Evolutionary conservation across 495 filamentous ascomycete species (phyloP), one percentile per base, ranked within the genome.

Genomic region (Sphaerosporella brunnea): DNA sequence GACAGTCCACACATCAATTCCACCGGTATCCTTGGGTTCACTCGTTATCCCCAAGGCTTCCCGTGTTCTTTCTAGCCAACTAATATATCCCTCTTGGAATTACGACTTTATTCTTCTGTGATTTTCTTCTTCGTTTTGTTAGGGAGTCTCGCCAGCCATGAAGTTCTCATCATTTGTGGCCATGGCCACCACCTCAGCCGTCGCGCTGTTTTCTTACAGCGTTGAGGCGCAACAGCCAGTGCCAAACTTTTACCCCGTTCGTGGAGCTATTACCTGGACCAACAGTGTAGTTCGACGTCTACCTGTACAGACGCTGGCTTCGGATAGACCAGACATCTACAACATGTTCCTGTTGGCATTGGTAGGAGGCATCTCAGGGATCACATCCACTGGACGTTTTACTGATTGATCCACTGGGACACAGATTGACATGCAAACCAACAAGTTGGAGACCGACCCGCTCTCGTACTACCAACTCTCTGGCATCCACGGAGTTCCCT

Each of bases 401-500:
- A 37, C 35, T 37, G 5, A 37, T 43, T 43, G 20, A 43, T 18
- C 13, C 2, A 4, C 1, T 11, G 35, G 9, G 5, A 18, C 11
- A 25, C 13, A 43, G 40, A 26, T 23, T 13, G 19, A 49, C 13
- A 61, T 63, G 53, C 58, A 65, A 30, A 46, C 42, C 30, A 35
- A 41, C 23, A 36, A 45, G 2, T 40, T 56, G 3, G 53, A 59
- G 30, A 47, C 56, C 30, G 56, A 59, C 16, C 47, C 23, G 7
- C 54, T 58, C 47, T 59, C 56, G 24, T 59, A 53, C 50, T 59
- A 49, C 21, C 55, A 59, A 21, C 54, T 59, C 45, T n/a, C 34
- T 21, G 55, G 56, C 19, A 66, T 66, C 36, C 64, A 66, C 44
- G 64, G 64, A 9, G 51, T 55, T 23, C 64, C 64, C 1, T 61